Percentiles rank a stretch among this genome's conserved stretches.
Conservation (phyloP, 75 land plant genomes). For the Cunninghamia lanceolata region DNA sequence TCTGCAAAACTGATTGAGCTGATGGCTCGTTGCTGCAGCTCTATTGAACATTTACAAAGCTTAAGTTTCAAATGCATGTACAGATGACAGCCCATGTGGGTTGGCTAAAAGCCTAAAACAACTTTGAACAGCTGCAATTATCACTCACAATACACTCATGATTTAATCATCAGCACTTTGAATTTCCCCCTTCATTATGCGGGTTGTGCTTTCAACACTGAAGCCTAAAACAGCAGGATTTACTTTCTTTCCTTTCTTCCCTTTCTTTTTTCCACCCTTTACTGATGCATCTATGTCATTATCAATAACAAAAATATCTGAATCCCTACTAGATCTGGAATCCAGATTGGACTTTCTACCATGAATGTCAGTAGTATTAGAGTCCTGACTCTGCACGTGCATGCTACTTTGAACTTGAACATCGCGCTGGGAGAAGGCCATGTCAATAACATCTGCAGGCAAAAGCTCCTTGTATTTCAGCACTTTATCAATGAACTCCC, state of each 20-base stretch:
- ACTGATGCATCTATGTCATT: conserved; percentile 25
- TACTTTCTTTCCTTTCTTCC: conserved; percentile 83
- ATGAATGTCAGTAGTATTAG: conserved; percentile 1
- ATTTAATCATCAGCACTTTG: conserved; percentile 70
- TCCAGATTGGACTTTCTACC: conserved; percentile 6
- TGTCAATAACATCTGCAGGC: conserved; percentile 59
- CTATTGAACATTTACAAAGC: conserved; percentile 16
- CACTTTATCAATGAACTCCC: conserved; percentile 67
- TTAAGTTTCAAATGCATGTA: conserved; percentile 10
- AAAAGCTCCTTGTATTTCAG: conserved; percentile 65
- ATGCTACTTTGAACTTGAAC: conserved; percentile 15
- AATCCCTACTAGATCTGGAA: conserved; percentile 4
- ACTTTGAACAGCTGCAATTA: neutral
- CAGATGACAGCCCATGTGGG: neutral
- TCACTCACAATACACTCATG: neutral
- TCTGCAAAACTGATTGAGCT: conserved; percentile 19
- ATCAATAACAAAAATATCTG: conserved; percentile 9
- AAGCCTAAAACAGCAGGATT: conserved; percentile 73
- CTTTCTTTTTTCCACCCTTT: conserved; percentile 69
- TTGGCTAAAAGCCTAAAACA: neutral
- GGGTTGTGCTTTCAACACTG: conserved; percentile 74
- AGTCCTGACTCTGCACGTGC: neutral
- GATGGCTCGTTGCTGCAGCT: conserved; percentile 10
- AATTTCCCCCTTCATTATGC: conserved; percentile 97
- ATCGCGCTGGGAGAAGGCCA: conserved; percentile 44